Percentiles rank a stretch among this genome's conserved stretches.
These are phyloP conservation scores for Annulohypoxylon stygium DNA, from an alignment of 495 filamentous ascomycete species.

Conservation along the genomic window DNA sequence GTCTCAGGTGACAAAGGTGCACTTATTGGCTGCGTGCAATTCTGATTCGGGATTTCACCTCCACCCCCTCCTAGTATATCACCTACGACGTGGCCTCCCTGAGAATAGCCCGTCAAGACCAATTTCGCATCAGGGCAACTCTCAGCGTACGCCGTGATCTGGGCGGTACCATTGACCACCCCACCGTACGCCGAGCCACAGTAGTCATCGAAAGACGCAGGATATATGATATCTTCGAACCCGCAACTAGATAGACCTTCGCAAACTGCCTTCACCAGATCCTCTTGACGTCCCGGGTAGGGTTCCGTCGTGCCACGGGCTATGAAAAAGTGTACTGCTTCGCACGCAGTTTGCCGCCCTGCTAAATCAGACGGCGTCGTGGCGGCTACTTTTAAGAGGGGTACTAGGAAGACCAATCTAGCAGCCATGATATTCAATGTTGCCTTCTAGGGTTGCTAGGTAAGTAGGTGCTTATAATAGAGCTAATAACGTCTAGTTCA, in stretches of 20 bases:
- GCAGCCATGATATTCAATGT: not conserved
- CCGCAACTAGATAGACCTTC: constrained; percentile 5
- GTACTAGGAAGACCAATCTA: not conserved
- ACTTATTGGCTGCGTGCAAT: not conserved
- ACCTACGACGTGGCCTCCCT: not conserved
- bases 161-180: constrained; percentile 1
- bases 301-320: not conserved
- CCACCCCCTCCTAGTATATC: constrained; percentile 8
- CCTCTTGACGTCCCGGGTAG: not conserved
- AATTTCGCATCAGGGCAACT: constrained; percentile 8
- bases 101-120: constrained; percentile 7
- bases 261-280: not conserved
- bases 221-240: constrained; percentile 12
- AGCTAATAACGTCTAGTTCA: not conserved
- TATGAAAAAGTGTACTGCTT: constrained; percentile 6
- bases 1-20: constrained; percentile 1
- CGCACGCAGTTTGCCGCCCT: not conserved
- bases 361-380: not conserved
- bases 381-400: not conserved
- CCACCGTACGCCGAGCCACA: not conserved
- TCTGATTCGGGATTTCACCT: constrained; percentile 3
- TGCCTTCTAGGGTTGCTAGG: not conserved
- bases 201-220: not conserved
- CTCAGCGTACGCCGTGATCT: constrained; percentile 10
- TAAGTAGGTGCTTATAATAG: not conserved